Percentiles rank a stretch among this genome's conserved stretches.
Conservation (phyloP, 805 yeast species). For the Saturnispora silvae region DNA sequence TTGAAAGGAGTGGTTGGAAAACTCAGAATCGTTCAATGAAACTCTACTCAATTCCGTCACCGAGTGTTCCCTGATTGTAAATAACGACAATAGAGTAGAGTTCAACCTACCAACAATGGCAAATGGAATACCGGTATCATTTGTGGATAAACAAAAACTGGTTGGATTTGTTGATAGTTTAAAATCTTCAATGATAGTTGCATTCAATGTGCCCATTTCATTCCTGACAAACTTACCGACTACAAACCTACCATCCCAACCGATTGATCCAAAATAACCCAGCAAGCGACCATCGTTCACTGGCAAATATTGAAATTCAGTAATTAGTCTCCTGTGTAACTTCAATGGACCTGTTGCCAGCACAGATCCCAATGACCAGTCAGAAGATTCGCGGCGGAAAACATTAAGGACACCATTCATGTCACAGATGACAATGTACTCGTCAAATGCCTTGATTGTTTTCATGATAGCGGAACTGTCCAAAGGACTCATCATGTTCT, state of each 20-base stretch:
- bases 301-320: constrained; percentile 12
- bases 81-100: constrained; percentile 45
- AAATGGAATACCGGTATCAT: no score
- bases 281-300: constrained; percentile 3
- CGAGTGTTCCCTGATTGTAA: constrained; percentile 15
- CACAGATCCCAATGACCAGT: no score
- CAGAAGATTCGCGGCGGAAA: constrained; percentile 10
- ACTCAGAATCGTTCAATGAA: constrained; percentile 66
- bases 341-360: no score
- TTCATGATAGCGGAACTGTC: constrained; percentile 14
- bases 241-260: constrained; percentile 45
- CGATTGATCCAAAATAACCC: constrained; percentile 40
- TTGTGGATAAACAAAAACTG: constrained; percentile 31
- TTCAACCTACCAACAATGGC: constrained; percentile 56
- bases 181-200: constrained; percentile 16
- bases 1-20: constrained; percentile 51
- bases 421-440: constrained; percentile 21
- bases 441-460: constrained; percentile 15
- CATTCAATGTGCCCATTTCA: constrained; percentile 1
- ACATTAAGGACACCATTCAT: constrained; percentile 24
- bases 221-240: constrained; percentile 23
- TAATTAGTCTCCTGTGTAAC: constrained; percentile 24
- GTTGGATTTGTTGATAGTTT: constrained; percentile 43
- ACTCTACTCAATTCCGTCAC: constrained; percentile 31
- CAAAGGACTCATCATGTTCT: constrained; percentile 12